A percentile compares a stretch with the other conserved stretches of the same genome.
Conservation (phyloP, 441 rosid species). For the Erodium texanum region DNA sequence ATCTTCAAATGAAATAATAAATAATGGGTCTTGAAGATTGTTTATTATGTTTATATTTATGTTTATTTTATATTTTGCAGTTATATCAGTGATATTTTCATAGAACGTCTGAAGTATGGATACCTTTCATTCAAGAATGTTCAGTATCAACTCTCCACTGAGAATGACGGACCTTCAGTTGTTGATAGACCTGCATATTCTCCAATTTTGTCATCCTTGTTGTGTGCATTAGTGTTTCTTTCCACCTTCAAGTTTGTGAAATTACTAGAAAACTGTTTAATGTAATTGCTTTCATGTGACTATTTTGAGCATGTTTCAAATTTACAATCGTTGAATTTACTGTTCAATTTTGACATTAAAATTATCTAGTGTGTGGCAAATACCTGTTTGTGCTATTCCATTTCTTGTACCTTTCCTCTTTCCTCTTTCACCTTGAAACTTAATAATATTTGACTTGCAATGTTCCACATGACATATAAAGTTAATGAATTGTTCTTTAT, state of each 20-base stretch:
- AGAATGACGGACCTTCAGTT: constrained; percentile 1
- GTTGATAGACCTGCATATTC: constrained; percentile 3
- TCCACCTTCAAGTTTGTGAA: constrained; percentile 1
- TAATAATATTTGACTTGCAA: background rate
- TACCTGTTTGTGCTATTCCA: background rate
- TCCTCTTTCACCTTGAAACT: background rate
- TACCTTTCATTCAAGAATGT: background rate
- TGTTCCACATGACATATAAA: background rate
- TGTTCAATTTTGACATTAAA: background rate
- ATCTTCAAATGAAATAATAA: background rate
- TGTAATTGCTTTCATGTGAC: background rate
- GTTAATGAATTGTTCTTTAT: background rate
- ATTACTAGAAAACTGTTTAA: background rate
- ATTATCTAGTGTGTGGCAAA: background rate
- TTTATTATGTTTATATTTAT: background rate
- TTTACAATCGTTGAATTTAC: background rate
- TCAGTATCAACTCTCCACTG: background rate
- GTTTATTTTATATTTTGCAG: background rate
- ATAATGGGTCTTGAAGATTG: no score
- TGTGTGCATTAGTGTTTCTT: background rate
- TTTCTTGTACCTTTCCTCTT: background rate
- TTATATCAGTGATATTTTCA: background rate
- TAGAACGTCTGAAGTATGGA: background rate
- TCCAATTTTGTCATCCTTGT: constrained; percentile 4
- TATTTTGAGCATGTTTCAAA: background rate